Evolutionary conservation across 306 rosid genomes (phyloP).

Genomic region (Arachis stenosperma): DNA sequence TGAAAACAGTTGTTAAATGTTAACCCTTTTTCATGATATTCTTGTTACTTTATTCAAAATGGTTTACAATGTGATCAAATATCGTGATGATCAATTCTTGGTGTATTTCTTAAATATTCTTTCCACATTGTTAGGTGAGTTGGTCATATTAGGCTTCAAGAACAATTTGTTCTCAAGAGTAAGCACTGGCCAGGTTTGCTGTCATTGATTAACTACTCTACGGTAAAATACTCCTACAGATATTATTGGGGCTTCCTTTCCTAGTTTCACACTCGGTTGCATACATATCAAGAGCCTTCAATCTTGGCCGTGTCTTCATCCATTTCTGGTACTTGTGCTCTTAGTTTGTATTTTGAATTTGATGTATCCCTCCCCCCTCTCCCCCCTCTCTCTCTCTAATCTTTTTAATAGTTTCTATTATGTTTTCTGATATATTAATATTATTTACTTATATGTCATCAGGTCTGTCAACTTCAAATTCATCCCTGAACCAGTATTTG

Average conservation of each 20-base stretch:
- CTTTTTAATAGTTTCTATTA: too few relatives aligned
- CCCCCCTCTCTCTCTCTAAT: too few relatives aligned
- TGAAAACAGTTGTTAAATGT: not conserved
- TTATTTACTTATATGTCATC: slow-evolving; percentile 40
- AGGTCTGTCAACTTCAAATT: slow-evolving; percentile 99
- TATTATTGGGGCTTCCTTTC: slow-evolving; percentile 87
- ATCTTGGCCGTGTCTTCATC: slow-evolving; percentile 94
- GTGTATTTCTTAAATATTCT: slow-evolving; percentile 41
- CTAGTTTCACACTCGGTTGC: slow-evolving; percentile 75
- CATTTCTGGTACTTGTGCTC: slow-evolving; percentile 77
- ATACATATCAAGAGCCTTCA: slow-evolving; percentile 86
- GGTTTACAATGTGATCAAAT: slow-evolving; percentile 36
- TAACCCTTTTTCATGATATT: too few relatives aligned
- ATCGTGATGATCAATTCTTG: slow-evolving; percentile 40
- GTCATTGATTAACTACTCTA: slow-evolving; percentile 44
- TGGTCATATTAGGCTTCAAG: slow-evolving; percentile 55
- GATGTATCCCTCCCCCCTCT: not conserved
- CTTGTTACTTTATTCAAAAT: slow-evolving; percentile 24
- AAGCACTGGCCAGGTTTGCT: slow-evolving; percentile 45
- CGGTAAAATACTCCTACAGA: slow-evolving; percentile 67
- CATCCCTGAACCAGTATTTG: slow-evolving; percentile 79
- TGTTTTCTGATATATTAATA: slow-evolving; percentile 38
- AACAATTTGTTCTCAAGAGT: slow-evolving; percentile 40
- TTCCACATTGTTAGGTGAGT: slow-evolving; percentile 66
- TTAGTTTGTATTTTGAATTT: slow-evolving; percentile 4